Percentiles rank a stretch among this genome's conserved stretches.
Conservation (phyloP, 2,329 filamentous ascomycete genomes). For the Aspergillus ruber region DNA sequence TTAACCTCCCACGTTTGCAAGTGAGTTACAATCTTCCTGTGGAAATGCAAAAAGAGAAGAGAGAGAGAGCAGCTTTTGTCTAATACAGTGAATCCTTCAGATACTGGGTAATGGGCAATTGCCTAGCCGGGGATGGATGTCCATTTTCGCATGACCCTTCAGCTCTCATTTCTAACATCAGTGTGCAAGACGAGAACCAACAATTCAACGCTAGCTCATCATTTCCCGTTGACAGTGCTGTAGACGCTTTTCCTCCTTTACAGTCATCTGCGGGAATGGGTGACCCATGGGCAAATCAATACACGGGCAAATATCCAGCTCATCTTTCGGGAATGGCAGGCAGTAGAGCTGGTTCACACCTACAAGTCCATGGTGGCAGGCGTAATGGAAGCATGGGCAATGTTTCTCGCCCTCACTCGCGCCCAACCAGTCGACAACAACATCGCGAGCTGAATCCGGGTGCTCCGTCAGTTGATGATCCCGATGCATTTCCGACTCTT, state of each 20-base stretch:
- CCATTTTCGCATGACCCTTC: conserved; percentile 96
- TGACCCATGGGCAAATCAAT: conserved; percentile 53
- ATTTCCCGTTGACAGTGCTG: conserved; percentile 70
- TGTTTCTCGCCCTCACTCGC: conserved; percentile 64
- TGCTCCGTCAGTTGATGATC: conserved; percentile 80
- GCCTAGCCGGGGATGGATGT: conserved; percentile 85
- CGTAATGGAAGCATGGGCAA: conserved; percentile 46
- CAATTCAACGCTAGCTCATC: conserved; percentile 55
- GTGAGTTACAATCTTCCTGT: conserved; percentile 53
- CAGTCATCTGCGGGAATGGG: conserved; percentile 52
- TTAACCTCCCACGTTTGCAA: conserved; percentile 96
- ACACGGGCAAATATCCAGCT: conserved; percentile 37
- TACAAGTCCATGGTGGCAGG: conserved; percentile 25
- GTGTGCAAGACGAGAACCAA: conserved; percentile 52
- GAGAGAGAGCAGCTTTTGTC: neutral
- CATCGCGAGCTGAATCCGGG: conserved; percentile 56
- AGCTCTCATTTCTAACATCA: conserved; percentile 74
- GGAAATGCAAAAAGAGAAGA: neutral
- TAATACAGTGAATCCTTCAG: conserved; percentile 41
- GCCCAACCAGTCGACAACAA: conserved; percentile 76
- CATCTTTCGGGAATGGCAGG: conserved; percentile 39
- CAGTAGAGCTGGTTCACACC: conserved; percentile 35
- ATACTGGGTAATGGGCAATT: conserved; percentile 95
- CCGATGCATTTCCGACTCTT: conserved; percentile 87
- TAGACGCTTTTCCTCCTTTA: conserved; percentile 76